Conservation (phyloP, 441 rosid species). For the Corymbia citriodora region DNA sequence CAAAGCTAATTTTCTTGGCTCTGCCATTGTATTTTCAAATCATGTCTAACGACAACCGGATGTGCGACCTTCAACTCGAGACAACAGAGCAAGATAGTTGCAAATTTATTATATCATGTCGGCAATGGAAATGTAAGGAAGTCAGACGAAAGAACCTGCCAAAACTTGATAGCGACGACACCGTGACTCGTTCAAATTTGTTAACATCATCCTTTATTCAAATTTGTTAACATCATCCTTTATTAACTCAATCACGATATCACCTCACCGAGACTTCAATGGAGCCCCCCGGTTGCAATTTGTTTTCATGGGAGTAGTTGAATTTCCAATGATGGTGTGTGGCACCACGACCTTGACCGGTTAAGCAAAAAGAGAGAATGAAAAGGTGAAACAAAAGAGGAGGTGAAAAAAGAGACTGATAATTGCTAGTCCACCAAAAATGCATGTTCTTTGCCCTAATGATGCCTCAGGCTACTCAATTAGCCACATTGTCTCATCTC, state of each 20-base stretch:
- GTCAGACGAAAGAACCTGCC: not conserved
- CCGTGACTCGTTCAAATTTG: not conserved
- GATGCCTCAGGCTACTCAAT: not conserved
- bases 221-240: not conserved
- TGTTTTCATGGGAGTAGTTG: not conserved
- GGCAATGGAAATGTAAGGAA: not conserved
- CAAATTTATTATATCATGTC: not conserved
- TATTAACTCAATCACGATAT: not conserved
- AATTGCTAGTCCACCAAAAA: not conserved
- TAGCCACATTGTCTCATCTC: not conserved
- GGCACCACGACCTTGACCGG: not conserved
- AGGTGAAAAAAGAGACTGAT: not conserved
- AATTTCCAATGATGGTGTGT: not conserved
- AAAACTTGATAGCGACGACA: not conserved
- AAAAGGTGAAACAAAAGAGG: not conserved
- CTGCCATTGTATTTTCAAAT: not conserved
- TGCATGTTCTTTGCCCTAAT: not conserved
- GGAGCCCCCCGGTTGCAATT: not conserved
- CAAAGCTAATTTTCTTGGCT: not conserved
- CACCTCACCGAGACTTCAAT: not conserved
- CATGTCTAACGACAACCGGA: not conserved
- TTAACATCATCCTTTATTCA: not conserved
- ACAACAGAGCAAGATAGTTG: not conserved
- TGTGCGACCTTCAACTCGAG: not conserved
- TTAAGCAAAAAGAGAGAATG: not conserved